Base-by-base conservation (phyloP, 768 basidiomycete species). In the Boletellus ananas region DNA sequence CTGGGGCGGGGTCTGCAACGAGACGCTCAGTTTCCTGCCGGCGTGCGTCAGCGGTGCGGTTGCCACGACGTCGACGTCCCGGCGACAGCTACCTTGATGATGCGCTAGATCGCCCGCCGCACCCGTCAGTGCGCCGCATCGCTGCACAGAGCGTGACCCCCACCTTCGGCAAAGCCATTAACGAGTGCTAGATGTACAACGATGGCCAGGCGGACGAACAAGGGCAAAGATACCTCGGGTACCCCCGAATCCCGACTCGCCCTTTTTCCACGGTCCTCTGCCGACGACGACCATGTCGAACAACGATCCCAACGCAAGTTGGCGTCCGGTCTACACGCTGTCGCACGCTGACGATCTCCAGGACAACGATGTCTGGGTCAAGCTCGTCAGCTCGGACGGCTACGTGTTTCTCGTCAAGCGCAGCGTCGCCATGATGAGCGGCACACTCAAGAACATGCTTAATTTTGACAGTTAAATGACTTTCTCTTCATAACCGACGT, bases 1-100 rank as follows among this genome's bases (percentile, higher is more conserved):
- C 96, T 18, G 96, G 96, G 3, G 94, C 94, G 17, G 95, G 94
- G 73, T 99, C 96, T 37, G 91, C 85, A 39, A 95, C 85, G 14
- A 99, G 86, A 29, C 96, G 82, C 70, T 98, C 94, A 31, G 96
- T 99, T 79, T 98, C 96, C 95, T 98, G 60, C 23, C 38, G 39
- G 43, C 43, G 44, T 49, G 47, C 21, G 48, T 66, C 47, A 66
- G 61, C 51, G 17, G 54, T 50, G 60, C 34, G 48, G 51, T 41
- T 43, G 29, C 34, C 51, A 55, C 61, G 58, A 62, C 50, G 36
- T 42, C 56, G 43, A 43, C 56, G 51, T 41, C 45, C 34, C 29
- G 37, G 42, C 44, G 17, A 37, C 16, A 41, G 40, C 46, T 54
- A 77, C 77, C 77, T 78, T 78, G 67, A 78, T 79, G 67, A 78